Conservation (phyloP, 148 eudicot species). For the Linanthus parryae region DNA sequence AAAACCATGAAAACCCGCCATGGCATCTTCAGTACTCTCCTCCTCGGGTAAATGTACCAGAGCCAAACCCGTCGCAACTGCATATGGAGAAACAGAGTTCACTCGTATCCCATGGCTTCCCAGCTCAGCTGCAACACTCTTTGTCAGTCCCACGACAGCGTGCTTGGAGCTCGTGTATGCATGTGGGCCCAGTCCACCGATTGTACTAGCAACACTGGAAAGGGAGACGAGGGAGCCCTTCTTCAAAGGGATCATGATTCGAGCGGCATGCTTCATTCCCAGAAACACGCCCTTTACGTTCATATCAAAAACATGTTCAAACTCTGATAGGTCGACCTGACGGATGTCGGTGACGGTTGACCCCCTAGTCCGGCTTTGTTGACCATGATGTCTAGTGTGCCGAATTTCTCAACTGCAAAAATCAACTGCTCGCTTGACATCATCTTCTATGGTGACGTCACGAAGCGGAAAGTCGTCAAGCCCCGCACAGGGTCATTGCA, state of each 20-base stretch:
- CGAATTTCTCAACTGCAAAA: slow-evolving; percentile 46
- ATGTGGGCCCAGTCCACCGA: slow-evolving; percentile 71
- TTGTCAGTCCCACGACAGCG: slow-evolving; percentile 76
- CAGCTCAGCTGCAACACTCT: slow-evolving; percentile 82
- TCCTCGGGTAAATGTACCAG: slow-evolving; percentile 55
- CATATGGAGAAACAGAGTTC: slow-evolving; percentile 84
- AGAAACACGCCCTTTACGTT: slow-evolving; percentile 73
- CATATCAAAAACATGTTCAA: slow-evolving; percentile 54
- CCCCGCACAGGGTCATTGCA: no score
- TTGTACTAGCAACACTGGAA: slow-evolving; percentile 46
- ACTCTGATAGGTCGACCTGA: slow-evolving; percentile 37
- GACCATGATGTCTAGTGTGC: slow-evolving; percentile 74
- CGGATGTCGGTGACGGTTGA: slow-evolving; percentile 62
- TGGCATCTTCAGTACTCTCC: slow-evolving; percentile 59
- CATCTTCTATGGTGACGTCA: slow-evolving; percentile 65
- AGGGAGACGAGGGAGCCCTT: slow-evolving; percentile 69
- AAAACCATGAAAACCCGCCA: slow-evolving; percentile 42
- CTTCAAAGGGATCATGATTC: slow-evolving; percentile 68
- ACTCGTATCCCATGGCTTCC: slow-evolving; percentile 76
- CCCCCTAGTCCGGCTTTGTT: slow-evolving; percentile 77
- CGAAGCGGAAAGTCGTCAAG: no score
- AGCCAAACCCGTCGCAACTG: slow-evolving; percentile 58
- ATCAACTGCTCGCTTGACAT: slow-evolving; percentile 56
- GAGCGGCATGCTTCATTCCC: slow-evolving; percentile 94
- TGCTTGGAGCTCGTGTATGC: slow-evolving; percentile 80